Evolutionary conservation across 306 rosid genomes (phyloP).

Genomic region (Crataegus laevigata): DNA sequence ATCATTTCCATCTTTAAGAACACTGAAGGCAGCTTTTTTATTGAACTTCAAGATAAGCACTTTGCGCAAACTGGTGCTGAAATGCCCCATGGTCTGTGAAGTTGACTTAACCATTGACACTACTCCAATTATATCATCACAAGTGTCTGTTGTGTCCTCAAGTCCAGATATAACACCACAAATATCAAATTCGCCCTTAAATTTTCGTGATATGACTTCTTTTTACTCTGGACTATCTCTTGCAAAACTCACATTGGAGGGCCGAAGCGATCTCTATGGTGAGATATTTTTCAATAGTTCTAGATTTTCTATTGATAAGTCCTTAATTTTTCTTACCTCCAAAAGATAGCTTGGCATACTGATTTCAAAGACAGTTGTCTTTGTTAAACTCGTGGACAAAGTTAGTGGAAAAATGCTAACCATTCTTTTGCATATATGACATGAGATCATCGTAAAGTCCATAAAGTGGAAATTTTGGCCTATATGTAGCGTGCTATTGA

Average conservation of each 20-base stretch:
- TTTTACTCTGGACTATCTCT: conserved; percentile 27
- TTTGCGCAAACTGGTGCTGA: conserved; percentile 40
- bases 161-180: conserved; percentile 21
- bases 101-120: conserved; percentile 63
- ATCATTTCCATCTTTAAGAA: conserved; percentile 62
- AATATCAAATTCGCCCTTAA: conserved; percentile 26
- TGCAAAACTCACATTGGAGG: conserved; percentile 63
- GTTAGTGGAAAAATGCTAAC: not conserved
- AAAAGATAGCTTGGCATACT: not conserved
- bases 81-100: conserved; percentile 47
- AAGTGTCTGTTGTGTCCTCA: conserved; percentile 37
- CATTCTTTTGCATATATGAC: not conserved
- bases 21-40: conserved; percentile 57
- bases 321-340: not conserved
- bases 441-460: not conserved
- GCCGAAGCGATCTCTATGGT: conserved; percentile 69
- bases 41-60: conserved; percentile 32
- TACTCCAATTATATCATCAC: conserved; percentile 53
- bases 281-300: conserved; percentile 23
- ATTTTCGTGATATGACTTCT: conserved; percentile 15
- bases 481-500: not conserved
- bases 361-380: not conserved
- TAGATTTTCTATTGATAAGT: not conserved
- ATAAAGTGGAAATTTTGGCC: not conserved
- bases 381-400: not conserved